Conservation (phyloP, 1,284 basidiomycete species). For the Butyriboletus appendiculatus region DNA sequence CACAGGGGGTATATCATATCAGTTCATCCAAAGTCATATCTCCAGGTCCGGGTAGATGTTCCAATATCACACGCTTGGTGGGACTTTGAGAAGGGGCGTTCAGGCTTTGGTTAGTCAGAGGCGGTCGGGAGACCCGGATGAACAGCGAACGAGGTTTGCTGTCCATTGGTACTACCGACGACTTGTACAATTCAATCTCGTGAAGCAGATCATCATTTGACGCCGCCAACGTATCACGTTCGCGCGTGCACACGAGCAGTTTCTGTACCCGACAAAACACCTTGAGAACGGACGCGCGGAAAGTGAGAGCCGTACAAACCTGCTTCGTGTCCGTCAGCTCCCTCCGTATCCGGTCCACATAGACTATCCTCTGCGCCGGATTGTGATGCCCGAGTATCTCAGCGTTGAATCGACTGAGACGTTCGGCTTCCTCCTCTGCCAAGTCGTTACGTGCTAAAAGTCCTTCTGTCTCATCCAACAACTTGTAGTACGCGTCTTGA, state of each 20-base stretch:
- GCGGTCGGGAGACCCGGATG: slow-evolving; percentile 59
- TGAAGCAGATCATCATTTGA: slow-evolving; percentile 55
- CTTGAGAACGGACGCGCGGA: background rate
- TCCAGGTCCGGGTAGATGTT: slow-evolving; percentile 36
- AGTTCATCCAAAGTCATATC: slow-evolving; percentile 67
- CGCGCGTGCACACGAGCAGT: slow-evolving; percentile 53
- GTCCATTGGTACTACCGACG: slow-evolving; percentile 56
- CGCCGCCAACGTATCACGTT: slow-evolving; percentile 50
- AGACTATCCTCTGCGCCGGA: slow-evolving; percentile 72
- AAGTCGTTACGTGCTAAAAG: slow-evolving; percentile 68
- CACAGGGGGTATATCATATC: slow-evolving; percentile 29
- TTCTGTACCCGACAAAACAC: slow-evolving; percentile 41
- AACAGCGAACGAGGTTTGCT: slow-evolving; percentile 62
- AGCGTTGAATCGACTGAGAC: slow-evolving; percentile 72
- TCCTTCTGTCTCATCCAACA: slow-evolving; percentile 61
- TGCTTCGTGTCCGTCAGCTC: slow-evolving; percentile 73
- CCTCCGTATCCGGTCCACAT: slow-evolving; percentile 68
- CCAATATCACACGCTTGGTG: slow-evolving; percentile 18
- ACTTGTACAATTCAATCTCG: slow-evolving; percentile 72
- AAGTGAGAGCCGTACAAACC: slow-evolving; percentile 39
- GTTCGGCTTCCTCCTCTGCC: slow-evolving; percentile 69
- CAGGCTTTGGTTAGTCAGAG: slow-evolving; percentile 49
- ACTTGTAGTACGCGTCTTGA: slow-evolving; percentile 62
- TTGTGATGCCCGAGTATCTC: slow-evolving; percentile 75
- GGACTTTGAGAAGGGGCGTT: slow-evolving; percentile 31